Evolutionary conservation across 1,284 basidiomycete species (phyloP).

Genomic region (Puccinia sorghi): DNA sequence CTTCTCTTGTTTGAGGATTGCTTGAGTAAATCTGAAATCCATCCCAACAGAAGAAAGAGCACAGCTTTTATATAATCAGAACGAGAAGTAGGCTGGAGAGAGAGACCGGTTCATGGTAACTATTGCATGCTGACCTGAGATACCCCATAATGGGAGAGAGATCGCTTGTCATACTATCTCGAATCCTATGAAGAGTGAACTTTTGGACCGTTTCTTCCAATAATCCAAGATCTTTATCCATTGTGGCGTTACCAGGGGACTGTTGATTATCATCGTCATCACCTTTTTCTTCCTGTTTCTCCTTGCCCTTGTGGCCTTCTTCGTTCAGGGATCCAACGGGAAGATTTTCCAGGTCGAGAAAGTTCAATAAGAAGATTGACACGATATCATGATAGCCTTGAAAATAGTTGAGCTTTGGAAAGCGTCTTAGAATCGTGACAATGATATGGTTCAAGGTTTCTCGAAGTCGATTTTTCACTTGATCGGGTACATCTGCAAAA

Average conservation of each 20-base stretch:
- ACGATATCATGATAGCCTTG: conserved; percentile 56
- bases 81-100: too few relatives aligned
- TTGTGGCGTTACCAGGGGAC: not conserved
- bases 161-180: conserved; percentile 55
- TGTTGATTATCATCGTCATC: not conserved
- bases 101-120: too few relatives aligned
- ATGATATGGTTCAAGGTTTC: conserved; percentile 53
- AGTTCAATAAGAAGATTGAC: conserved; percentile 54
- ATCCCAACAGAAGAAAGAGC: not conserved
- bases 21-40: conserved; percentile 27
- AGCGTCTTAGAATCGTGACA: conserved; percentile 52
- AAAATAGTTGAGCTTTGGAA: conserved; percentile 56
- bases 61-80: too few relatives aligned
- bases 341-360: not conserved
- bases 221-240: conserved; percentile 51
- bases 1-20: conserved; percentile 7
- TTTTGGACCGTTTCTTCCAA: conserved; percentile 50
- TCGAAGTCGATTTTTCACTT: conserved; percentile 51
- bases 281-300: not conserved
- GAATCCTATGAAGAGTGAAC: conserved; percentile 51
- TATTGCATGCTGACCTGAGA: conserved; percentile 52
- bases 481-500: conserved; percentile 47
- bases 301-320: not conserved
- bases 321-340: not conserved
- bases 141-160: conserved; percentile 57